phyloP scores from a whole-genome alignment of 208 protist species.

The Trichomonas vaginalis region DNA sequence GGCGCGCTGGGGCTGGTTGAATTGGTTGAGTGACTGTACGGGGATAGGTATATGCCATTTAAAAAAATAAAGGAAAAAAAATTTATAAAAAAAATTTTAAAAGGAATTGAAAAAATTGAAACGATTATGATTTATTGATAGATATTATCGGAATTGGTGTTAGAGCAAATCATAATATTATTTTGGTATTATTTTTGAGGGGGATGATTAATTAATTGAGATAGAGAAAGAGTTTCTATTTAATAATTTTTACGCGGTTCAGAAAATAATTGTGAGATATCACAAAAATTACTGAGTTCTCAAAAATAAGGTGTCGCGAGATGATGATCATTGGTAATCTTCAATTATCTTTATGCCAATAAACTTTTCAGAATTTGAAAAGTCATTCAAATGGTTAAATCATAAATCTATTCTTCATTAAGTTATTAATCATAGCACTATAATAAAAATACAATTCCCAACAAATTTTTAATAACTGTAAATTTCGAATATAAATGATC shows the following conservation, averaged over 20 bases:
- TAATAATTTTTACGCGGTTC: background rate
- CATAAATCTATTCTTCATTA: too few species aligned
- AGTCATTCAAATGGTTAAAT: too few species aligned
- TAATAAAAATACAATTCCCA: too few species aligned
- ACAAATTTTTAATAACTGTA: too few species aligned
- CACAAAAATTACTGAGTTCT: too few species aligned
- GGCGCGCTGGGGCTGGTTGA: background rate
- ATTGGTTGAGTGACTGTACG: background rate
- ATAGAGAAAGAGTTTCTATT: background rate
- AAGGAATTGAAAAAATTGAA: background rate
- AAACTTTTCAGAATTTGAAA: too few species aligned
- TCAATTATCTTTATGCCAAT: too few species aligned
- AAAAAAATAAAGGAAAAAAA: background rate
- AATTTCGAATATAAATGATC: too few species aligned
- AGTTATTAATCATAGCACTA: too few species aligned
- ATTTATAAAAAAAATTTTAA: too few species aligned
- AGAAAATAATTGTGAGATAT: background rate
- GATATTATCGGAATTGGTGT: background rate
- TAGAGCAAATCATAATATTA: background rate
- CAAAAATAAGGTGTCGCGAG: too few species aligned
- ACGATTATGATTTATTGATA: background rate
- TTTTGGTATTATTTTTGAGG: background rate
- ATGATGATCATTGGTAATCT: too few species aligned
- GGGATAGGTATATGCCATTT: background rate
- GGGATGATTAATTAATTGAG: background rate